Evolutionary conservation across 202 grass and related monocot genomes (phyloP).

Genomic region (Dendrocalamus latiflorus): DNA sequence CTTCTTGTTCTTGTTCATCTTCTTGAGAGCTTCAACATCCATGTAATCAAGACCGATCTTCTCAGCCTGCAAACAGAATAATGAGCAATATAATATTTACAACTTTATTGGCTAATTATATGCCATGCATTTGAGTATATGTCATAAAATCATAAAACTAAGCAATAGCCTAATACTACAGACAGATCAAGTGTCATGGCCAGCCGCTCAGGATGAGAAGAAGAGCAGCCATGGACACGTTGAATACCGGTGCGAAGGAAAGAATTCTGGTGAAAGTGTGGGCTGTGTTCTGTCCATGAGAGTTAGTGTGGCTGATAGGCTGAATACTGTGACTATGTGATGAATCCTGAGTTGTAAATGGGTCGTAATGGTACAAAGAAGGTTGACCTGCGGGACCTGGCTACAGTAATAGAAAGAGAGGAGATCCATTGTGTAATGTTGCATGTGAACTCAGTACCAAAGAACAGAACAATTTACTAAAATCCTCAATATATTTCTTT

Average conservation of each 20-base stretch:
- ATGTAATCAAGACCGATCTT: neutral
- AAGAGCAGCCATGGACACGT: neutral
- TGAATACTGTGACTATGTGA: neutral
- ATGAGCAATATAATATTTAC: neutral
- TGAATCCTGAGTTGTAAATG: too few species aligned
- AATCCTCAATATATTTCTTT: neutral
- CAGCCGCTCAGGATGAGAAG: neutral
- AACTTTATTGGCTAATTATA: neutral
- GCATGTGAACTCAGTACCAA: neutral
- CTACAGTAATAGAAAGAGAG: neutral
- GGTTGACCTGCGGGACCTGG: neutral
- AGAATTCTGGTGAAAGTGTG: neutral
- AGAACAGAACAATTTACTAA: neutral
- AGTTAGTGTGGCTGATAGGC: neutral
- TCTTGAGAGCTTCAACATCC: conserved; percentile 11
- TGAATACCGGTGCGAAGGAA: neutral
- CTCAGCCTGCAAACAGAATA: neutral
- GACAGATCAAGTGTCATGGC: neutral
- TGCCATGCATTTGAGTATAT: neutral
- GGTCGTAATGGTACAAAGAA: neutral
- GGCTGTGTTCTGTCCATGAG: neutral
- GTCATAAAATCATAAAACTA: neutral
- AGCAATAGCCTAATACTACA: neutral
- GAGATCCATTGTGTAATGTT: neutral
- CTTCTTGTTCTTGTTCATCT: conserved; percentile 29